These are phyloP conservation scores for Arctostaphylos glauca DNA, from an alignment of 148 eudicot species.

Conservation along the genomic window DNA sequence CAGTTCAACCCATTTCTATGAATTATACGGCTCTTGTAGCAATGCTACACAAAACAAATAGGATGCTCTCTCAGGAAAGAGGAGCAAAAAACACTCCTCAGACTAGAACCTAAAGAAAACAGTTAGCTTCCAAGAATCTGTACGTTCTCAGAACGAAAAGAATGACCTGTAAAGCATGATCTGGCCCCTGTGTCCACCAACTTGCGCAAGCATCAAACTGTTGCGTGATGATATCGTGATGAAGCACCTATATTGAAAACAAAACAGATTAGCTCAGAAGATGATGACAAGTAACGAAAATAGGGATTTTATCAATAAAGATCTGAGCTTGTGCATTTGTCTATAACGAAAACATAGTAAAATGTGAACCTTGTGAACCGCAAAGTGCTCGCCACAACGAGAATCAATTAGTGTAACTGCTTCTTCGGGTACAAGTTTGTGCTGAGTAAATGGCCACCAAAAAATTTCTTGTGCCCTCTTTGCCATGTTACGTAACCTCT, in stretches of 20 bases:
- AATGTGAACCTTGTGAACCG: constrained; percentile 70
- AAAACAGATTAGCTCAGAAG: neutral
- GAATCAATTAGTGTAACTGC: constrained; percentile 90
- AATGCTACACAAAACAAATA: neutral
- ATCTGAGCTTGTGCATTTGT: too few species aligned
- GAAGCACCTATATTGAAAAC: constrained; percentile 31
- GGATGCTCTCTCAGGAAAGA: neutral
- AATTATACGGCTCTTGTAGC: neutral
- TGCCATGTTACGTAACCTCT: constrained; percentile 65
- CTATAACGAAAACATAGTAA: neutral
- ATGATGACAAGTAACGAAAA: neutral
- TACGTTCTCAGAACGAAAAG: constrained; percentile 8
- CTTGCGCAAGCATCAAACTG: constrained; percentile 98
- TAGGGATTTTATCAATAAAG: neutral
- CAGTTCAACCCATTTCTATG: neutral
- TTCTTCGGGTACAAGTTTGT: constrained; percentile 73
- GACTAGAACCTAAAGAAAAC: neutral
- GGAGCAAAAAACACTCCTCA: neutral
- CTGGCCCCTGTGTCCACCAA: constrained; percentile 99
- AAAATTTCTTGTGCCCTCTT: constrained; percentile 69
- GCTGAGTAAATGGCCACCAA: constrained; percentile 99
- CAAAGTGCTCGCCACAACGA: constrained; percentile 86
- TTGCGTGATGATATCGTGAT: constrained; percentile 49
- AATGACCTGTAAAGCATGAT: constrained; percentile 80
- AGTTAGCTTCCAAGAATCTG: neutral